Evolutionary conservation across 106 monocot genomes (phyloP).

Genomic region (Acorus gramineus): DNA sequence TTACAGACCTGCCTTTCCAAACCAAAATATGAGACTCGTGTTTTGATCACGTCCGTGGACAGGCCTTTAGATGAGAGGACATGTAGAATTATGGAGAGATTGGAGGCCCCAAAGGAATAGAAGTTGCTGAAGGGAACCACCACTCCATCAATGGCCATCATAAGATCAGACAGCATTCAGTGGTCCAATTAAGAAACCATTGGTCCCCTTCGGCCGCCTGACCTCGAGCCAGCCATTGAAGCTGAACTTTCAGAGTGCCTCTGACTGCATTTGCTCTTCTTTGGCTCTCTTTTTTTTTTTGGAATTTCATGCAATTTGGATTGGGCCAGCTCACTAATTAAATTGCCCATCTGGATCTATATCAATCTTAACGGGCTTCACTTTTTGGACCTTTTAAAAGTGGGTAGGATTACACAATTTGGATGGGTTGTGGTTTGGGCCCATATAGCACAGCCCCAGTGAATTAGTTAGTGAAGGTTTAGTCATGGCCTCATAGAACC

Average conservation of each 20-base stretch:
- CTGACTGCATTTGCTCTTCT: too few relatives aligned
- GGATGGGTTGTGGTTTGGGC: too few relatives aligned
- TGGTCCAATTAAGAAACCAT: constrained; percentile 35
- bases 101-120: constrained; percentile 53
- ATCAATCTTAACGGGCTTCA: too few relatives aligned
- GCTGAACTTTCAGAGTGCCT: constrained; percentile 41
- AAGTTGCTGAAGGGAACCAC: constrained; percentile 11
- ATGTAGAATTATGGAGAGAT: constrained; percentile 69
- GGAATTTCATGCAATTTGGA: too few relatives aligned
- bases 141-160: constrained; percentile 12
- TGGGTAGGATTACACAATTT: too few relatives aligned
- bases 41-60: constrained; percentile 1
- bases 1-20: constrained; percentile 9
- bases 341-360: too few relatives aligned
- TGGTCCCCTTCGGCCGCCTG: constrained; percentile 26
- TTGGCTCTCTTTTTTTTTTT: too few relatives aligned
- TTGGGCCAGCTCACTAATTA: too few relatives aligned
- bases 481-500: too few relatives aligned
- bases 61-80: constrained; percentile 59
- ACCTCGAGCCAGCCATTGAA: constrained; percentile 40
- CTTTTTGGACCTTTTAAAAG: too few relatives aligned
- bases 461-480: too few relatives aligned
- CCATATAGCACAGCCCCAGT: too few relatives aligned
- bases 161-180: not conserved
- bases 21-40: constrained; percentile 6